These are phyloP conservation scores for Balansia obtecta DNA, from an alignment of 2,329 filamentous ascomycete genomes.

Conservation along the genomic window DNA sequence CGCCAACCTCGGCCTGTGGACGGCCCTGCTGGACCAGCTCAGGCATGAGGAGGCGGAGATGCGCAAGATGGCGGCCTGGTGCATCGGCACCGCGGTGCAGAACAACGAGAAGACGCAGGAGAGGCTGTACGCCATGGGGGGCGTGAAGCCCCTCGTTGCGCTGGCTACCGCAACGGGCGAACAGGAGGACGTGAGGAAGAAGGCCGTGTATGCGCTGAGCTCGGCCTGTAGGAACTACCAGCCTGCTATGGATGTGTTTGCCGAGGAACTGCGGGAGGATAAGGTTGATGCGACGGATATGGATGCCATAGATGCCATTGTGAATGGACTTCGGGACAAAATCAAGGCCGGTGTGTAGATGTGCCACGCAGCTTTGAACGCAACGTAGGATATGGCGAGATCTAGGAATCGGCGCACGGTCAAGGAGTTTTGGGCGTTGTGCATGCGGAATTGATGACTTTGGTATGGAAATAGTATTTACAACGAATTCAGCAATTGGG, in stretches of 20 bases:
- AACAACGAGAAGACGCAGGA: constrained; percentile 86
- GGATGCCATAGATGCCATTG: constrained; percentile 69
- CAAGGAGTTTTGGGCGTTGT: constrained; percentile 20
- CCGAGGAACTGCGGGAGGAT: constrained; percentile 43
- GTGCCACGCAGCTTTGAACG: too few species aligned
- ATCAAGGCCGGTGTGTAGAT: constrained; percentile 19
- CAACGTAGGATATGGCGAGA: too few species aligned
- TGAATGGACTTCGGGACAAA: constrained; percentile 51
- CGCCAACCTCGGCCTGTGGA: constrained; percentile 66
- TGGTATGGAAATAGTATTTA: too few species aligned
- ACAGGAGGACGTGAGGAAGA: constrained; percentile 57
- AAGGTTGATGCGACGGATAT: constrained; percentile 76
- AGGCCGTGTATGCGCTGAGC: constrained; percentile 82
- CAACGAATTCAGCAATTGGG: background rate
- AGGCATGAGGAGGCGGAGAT: constrained; percentile 57
- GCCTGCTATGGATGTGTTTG: constrained; percentile 60
- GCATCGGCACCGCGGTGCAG: constrained; percentile 85
- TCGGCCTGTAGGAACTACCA: constrained; percentile 83
- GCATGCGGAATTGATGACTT: constrained; percentile 4
- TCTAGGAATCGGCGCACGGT: constrained; percentile 14
- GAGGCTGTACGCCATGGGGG: constrained; percentile 48
- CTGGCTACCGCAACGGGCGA: constrained; percentile 34
- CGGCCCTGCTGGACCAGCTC: constrained; percentile 61
- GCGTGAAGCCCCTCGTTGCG: constrained; percentile 55
- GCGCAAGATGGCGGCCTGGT: constrained; percentile 84